phyloP scores from a whole-genome alignment of 331 rosid species.

The Stylosanthes scabra region DNA sequence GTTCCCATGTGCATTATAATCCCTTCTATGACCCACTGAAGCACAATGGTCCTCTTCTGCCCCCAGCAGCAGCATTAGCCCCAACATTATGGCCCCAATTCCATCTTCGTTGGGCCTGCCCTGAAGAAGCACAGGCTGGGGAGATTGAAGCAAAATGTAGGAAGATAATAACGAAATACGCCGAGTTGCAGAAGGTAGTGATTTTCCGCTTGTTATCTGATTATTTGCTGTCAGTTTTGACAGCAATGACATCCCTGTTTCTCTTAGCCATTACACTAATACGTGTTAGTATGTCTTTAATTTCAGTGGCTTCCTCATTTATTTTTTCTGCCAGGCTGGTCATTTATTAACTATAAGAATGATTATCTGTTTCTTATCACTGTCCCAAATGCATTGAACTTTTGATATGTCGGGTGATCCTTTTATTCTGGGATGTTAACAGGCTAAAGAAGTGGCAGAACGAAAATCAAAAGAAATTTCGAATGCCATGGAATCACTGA shows the following conservation, averaged over 20 bases:
- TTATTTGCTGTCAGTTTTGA: slow-evolving; percentile 11
- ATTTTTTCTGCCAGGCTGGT: slow-evolving; percentile 21
- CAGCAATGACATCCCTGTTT: neutral
- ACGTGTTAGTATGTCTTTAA: neutral
- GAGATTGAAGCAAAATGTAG: slow-evolving; percentile 78
- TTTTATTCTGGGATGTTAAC: slow-evolving; percentile 36
- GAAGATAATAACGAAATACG: slow-evolving; percentile 60
- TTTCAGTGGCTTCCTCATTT: neutral
- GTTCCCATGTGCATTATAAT: slow-evolving; percentile 81
- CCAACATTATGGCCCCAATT: slow-evolving; percentile 97
- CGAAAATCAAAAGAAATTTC: slow-evolving; percentile 69
- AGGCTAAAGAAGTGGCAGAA: slow-evolving; percentile 92
- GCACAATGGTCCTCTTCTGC: slow-evolving; percentile 64
- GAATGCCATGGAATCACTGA: slow-evolving; percentile 61
- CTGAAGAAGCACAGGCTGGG: slow-evolving; percentile 81
- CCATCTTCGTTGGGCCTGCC: slow-evolving; percentile 96
- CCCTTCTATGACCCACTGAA: slow-evolving; percentile 76
- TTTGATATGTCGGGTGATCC: slow-evolving; percentile 20
- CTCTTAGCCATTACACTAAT: slow-evolving; percentile 9
- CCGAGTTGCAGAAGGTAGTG: slow-evolving; percentile 80
- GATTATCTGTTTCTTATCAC: slow-evolving; percentile 7
- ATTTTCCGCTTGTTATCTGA: slow-evolving; percentile 32
- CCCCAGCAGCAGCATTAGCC: slow-evolving; percentile 98
- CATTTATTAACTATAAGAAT: slow-evolving; percentile 26
- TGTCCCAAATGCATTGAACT: slow-evolving; percentile 30